These are phyloP conservation scores for Letharia lupina DNA, from an alignment of 495 filamentous ascomycete species.

Conservation along the genomic window DNA sequence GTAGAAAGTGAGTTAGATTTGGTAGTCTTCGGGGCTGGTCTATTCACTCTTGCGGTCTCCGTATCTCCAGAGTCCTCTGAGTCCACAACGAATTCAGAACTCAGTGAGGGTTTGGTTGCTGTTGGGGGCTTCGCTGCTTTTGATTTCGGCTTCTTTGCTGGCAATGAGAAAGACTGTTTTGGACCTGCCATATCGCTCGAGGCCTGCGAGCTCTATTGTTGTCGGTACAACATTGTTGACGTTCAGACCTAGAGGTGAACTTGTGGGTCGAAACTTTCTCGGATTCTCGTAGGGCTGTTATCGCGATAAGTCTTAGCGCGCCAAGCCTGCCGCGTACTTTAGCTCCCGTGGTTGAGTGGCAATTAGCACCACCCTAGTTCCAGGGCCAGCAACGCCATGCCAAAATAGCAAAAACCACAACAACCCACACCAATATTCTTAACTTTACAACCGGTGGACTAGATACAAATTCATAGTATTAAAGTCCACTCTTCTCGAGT, in stretches of 20 bases:
- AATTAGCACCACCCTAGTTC: too few species aligned
- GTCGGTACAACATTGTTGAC: not conserved
- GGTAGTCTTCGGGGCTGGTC: not conserved
- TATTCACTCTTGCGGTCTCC: not conserved
- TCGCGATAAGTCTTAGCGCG: not conserved
- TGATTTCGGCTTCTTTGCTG: not conserved
- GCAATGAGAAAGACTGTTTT: not conserved
- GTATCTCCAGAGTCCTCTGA: conserved; percentile 9
- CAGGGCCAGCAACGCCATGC: too few species aligned
- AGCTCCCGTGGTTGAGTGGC: too few species aligned
- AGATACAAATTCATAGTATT: too few species aligned
- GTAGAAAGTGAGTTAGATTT: not conserved
- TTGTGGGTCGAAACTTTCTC: not conserved
- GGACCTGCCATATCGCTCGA: not conserved
- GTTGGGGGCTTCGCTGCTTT: not conserved
- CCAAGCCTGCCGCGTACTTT: too few species aligned
- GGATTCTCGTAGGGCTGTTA: conserved; percentile 11
- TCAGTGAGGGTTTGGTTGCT: not conserved
- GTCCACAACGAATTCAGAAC: conserved; percentile 13
- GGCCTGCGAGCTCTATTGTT: not conserved
- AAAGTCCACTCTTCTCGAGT: too few species aligned
- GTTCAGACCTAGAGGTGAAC: not conserved
- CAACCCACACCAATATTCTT: not conserved
- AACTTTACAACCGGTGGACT: too few species aligned
- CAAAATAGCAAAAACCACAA: not conserved